A percentile compares a stretch with the other conserved stretches of the same genome.
Evolutionary conservation across 2,329 filamentous ascomycete species (phyloP).

Genomic region (Colletotrichum echinochloae): DNA sequence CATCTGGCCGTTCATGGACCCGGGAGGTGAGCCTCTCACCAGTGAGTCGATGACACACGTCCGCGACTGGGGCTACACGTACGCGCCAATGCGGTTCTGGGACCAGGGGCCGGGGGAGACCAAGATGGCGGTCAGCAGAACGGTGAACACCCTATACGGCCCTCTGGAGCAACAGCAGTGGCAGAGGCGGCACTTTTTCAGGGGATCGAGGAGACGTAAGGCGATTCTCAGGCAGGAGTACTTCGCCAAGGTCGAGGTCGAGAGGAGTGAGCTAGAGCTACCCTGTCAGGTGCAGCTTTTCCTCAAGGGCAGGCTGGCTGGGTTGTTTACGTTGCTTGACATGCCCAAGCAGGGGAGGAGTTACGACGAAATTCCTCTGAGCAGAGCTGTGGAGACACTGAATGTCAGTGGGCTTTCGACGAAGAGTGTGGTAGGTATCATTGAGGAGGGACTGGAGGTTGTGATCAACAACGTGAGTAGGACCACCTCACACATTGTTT

Average conservation of each 20-base stretch:
- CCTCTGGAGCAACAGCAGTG: conserved; percentile 5
- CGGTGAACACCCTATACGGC: conserved; percentile 66
- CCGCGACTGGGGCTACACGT: conserved; percentile 55
- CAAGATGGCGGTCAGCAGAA: conserved; percentile 68
- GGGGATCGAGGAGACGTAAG: conserved; percentile 2
- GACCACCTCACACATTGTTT: background rate
- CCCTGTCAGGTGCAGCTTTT: conserved; percentile 54
- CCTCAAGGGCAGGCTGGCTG: conserved; percentile 46
- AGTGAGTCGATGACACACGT: conserved; percentile 50
- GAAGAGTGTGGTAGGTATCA: background rate
- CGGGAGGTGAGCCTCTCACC: conserved; percentile 56
- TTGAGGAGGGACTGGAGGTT: conserved; percentile 45
- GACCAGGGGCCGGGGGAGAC: conserved; percentile 69
- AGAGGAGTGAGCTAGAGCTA: conserved; percentile 52
- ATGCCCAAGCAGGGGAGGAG: conserved; percentile 52
- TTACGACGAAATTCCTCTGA: conserved; percentile 51
- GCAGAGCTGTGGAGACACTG: conserved; percentile 31
- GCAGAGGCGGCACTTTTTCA: conserved; percentile 19
- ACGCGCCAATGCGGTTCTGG: conserved; percentile 57
- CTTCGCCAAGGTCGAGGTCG: conserved; percentile 51
- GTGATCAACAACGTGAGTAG: conserved; percentile 50
- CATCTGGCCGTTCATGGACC: conserved; percentile 63
- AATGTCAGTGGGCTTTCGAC: background rate
- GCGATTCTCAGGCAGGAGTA: conserved; percentile 46
- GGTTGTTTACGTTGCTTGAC: conserved; percentile 50